Percentiles rank a stretch among this genome's conserved stretches.
Evolutionary conservation across 192 early-diverging fungal species (phyloP).

Genomic region (Thamnidium elegans): DNA sequence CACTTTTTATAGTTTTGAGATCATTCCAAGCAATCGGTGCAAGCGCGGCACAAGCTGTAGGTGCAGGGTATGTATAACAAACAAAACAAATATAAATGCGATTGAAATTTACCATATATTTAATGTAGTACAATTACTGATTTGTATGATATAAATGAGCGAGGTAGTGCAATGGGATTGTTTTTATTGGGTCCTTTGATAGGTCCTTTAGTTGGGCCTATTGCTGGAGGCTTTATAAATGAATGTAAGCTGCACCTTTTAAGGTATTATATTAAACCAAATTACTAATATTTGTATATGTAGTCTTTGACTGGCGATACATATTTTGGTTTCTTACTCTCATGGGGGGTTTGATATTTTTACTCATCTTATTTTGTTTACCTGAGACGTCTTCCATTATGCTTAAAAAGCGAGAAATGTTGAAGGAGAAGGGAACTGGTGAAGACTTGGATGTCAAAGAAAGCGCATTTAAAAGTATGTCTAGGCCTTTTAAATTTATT

Average conservation of each 20-base stretch:
- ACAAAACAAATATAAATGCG: not conserved
- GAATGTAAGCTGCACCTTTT: slow-evolving; percentile 19
- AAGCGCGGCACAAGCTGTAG: slow-evolving; percentile 36
- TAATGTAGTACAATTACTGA: slow-evolving; percentile 37
- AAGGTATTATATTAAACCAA: not conserved
- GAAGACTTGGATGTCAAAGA: not conserved
- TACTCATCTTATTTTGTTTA: slow-evolving; percentile 51
- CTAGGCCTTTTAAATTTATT: slow-evolving; percentile 25
- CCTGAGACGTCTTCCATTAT: slow-evolving; percentile 52
- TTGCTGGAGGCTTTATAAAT: slow-evolving; percentile 39
- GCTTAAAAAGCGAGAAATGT: not conserved
- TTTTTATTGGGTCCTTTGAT: slow-evolving; percentile 42
- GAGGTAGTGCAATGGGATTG: slow-evolving; percentile 41
- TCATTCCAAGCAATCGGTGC: slow-evolving; percentile 30
- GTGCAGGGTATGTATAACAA: slow-evolving; percentile 27
- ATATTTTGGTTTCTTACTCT: slow-evolving; percentile 59
- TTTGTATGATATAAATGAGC: slow-evolving; percentile 31
- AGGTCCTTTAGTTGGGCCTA: slow-evolving; percentile 42
- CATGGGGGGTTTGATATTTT: slow-evolving; percentile 47
- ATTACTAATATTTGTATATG: not conserved
- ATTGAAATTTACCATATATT: not conserved
- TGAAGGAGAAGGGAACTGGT: not conserved
- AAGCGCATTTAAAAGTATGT: not conserved
- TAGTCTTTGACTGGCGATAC: slow-evolving; percentile 32
- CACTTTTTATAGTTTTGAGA: slow-evolving; percentile 21